Conservation (phyloP, 1,139 yeast genomes). For the Suhomyces panamericanus region DNA sequence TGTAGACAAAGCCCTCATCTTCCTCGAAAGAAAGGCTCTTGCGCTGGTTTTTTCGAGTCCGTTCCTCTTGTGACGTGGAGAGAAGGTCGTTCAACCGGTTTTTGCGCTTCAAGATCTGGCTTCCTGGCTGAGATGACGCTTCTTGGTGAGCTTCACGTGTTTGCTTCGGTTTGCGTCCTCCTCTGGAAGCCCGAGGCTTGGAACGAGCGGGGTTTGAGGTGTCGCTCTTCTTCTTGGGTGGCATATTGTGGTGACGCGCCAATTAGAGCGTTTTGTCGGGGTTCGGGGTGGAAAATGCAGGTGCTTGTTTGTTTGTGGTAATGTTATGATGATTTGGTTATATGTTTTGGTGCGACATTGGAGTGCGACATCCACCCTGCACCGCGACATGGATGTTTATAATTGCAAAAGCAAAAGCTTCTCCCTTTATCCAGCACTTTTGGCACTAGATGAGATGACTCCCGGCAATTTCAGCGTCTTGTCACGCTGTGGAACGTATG, state of each 20-base stretch:
- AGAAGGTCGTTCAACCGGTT: conserved; percentile 31
- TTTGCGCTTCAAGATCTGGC: conserved; percentile 22
- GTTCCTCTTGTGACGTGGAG: conserved; percentile 14
- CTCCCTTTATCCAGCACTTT: neutral
- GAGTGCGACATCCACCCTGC: neutral
- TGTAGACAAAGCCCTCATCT: conserved; percentile 49
- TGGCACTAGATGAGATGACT: neutral
- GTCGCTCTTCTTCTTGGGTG: conserved; percentile 14
- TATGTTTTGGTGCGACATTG: conserved; percentile 2
- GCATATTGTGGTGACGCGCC: conserved; percentile 8
- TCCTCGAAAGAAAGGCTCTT: conserved; percentile 32
- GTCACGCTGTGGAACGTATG: conserved; percentile 21
- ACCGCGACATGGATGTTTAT: neutral
- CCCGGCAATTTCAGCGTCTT: conserved; percentile 7
- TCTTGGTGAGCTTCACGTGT: conserved; percentile 1
- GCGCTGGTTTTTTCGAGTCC: neutral
- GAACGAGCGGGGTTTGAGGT: neutral
- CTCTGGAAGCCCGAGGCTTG: neutral
- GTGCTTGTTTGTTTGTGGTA: neutral
- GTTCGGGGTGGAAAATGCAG: neutral
- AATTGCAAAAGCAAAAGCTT: neutral
- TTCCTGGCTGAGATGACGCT: conserved; percentile 8
- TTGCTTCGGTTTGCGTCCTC: conserved; percentile 1
- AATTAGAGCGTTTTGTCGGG: conserved; percentile 1
- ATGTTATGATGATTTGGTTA: neutral